phyloP scores from a whole-genome alignment of 2,329 filamentous ascomycete genomes.

The Monosporascus sp. region DNA sequence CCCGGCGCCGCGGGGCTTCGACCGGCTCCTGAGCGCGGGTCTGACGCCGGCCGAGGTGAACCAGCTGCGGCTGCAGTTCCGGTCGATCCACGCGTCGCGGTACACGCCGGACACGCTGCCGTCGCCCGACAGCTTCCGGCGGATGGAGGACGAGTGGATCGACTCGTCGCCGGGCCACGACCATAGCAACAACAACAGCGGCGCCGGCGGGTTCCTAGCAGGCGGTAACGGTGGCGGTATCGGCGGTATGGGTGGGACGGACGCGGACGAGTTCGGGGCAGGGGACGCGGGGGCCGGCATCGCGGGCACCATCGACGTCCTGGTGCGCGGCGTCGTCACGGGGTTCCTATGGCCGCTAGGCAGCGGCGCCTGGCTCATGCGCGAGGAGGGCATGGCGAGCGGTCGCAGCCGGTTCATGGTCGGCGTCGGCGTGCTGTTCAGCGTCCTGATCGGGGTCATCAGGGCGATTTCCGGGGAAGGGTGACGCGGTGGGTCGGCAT shows the following conservation, averaged over 20 bases:
- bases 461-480: slow-evolving; percentile 27
- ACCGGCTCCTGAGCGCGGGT: slow-evolving; percentile 73
- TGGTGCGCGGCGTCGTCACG: slow-evolving; percentile 81
- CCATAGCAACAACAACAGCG: slow-evolving; percentile 16
- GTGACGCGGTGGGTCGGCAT: slow-evolving; percentile 3
- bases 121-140: slow-evolving; percentile 65
- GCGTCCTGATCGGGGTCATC: slow-evolving; percentile 30
- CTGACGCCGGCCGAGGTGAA: slow-evolving; percentile 81
- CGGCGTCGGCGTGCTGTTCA: slow-evolving; percentile 71
- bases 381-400: slow-evolving; percentile 84
- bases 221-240: slow-evolving; percentile 24
- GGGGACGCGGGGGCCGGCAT: slow-evolving; percentile 32
- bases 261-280: slow-evolving; percentile 26
- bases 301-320: slow-evolving; percentile 66
- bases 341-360: slow-evolving; percentile 95
- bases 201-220: slow-evolving; percentile 26
- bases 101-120: slow-evolving; percentile 90
- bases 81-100: slow-evolving; percentile 73
- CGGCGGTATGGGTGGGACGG: slow-evolving; percentile 33
- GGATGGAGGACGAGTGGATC: slow-evolving; percentile 86
- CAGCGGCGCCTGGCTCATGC: slow-evolving; percentile 75
- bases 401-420: slow-evolving; percentile 82
- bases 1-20: slow-evolving; percentile 72
- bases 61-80: slow-evolving; percentile 80
- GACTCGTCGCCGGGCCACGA: slow-evolving; percentile 48